These are phyloP conservation scores for Ulota crispa DNA, from an alignment of 225 moss, liverwort and hornwort species.

Conservation along the genomic window DNA sequence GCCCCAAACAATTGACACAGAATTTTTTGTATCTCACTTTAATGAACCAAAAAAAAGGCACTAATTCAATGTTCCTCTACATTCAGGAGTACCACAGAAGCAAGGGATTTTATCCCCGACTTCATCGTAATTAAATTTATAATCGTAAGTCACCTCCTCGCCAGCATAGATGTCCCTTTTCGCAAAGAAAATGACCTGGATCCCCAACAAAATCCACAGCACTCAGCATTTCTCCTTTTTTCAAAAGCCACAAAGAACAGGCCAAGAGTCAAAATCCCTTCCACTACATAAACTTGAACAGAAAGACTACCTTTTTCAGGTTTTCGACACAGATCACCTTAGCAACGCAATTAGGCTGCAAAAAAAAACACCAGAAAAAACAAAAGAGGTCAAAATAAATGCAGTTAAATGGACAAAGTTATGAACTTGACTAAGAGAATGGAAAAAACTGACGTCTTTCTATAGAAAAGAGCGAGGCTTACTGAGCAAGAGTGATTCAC, in stretches of 20 bases:
- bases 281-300: not conserved
- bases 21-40: too few species aligned
- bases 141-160: slow-evolving; percentile 95
- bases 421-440: too few species aligned
- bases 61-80: slow-evolving; percentile 92
- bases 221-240: too few species aligned
- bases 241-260: not conserved
- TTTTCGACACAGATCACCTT: slow-evolving; percentile 97
- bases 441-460: too few species aligned
- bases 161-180: slow-evolving; percentile 88
- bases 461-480: not conserved
- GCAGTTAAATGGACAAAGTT: too few species aligned
- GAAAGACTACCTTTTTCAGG: slow-evolving; percentile 70
- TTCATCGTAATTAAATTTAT: slow-evolving; percentile 97
- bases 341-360: slow-evolving; percentile 96
- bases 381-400: too few species aligned
- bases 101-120: slow-evolving; percentile 96
- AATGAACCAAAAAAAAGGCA: not conserved
- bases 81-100: slow-evolving; percentile 85
- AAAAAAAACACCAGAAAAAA: not conserved
- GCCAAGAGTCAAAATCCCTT: not conserved
- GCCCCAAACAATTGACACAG: too few species aligned
- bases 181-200: slow-evolving; percentile 93
- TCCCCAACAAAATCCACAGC: not conserved
- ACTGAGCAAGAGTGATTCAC: slow-evolving; percentile 99